A percentile compares a stretch with the other conserved stretches of the same genome.
Evolutionary conservation across 805 yeast genomes (phyloP).

Genomic region (Pichia rugopelliculosa): DNA sequence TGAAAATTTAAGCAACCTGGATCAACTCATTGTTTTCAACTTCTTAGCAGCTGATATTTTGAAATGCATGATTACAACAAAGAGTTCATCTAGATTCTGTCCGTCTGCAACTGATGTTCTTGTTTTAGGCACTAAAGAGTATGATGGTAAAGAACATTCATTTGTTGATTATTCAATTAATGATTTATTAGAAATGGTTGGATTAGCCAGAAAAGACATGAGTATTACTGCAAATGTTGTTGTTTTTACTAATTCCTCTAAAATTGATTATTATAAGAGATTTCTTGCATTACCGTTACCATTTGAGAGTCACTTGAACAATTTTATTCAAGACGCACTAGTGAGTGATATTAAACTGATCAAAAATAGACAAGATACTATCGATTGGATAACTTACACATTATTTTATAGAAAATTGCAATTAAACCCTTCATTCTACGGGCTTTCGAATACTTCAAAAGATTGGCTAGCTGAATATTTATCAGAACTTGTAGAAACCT

Average conservation of each 20-base stretch:
- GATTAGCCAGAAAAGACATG: slow-evolving; percentile 28
- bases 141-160: slow-evolving; percentile 68
- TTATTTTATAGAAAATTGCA: slow-evolving; percentile 76
- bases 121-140: slow-evolving; percentile 63
- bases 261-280: slow-evolving; percentile 56
- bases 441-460: slow-evolving; percentile 55
- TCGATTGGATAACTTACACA: slow-evolving; percentile 84
- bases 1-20: slow-evolving; percentile 48
- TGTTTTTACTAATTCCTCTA: slow-evolving; percentile 50
- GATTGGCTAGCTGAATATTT: slow-evolving; percentile 72
- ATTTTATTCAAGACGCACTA: slow-evolving; percentile 56
- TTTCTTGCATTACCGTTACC: slow-evolving; percentile 74
- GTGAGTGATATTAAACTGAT: slow-evolving; percentile 66
- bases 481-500: slow-evolving; percentile 73
- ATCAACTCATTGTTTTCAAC: slow-evolving; percentile 46
- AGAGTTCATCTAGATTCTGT: slow-evolving; percentile 42
- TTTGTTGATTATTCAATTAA: slow-evolving; percentile 60
- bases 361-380: slow-evolving; percentile 68
- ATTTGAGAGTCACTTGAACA: slow-evolving; percentile 66
- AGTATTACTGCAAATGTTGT: slow-evolving; percentile 36
- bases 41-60: slow-evolving; percentile 46
- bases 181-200: slow-evolving; percentile 61
- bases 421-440: slow-evolving; percentile 83
- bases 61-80: slow-evolving; percentile 51
- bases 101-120: slow-evolving; percentile 52